Percentiles rank a stretch among this genome's conserved stretches.
Evolutionary conservation across 2,329 filamentous ascomycete genomes (phyloP).

Genomic region (Penicillium sp.): DNA sequence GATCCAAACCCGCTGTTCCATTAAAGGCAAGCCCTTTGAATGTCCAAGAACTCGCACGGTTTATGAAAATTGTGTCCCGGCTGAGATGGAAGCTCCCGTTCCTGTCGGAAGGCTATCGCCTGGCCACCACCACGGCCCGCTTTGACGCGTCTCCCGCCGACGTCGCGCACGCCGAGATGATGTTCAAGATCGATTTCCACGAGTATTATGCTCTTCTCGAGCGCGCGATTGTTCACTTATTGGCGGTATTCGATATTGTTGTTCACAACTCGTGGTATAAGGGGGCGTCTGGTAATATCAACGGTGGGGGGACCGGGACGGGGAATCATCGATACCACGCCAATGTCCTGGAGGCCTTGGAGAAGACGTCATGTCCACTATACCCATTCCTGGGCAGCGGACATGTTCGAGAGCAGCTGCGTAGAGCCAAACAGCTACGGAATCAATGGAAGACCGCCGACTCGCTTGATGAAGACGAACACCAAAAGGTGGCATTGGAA

Average conservation of each 20-base stretch:
- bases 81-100: conserved; percentile 63
- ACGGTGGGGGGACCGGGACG: conserved; percentile 5
- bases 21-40: conserved; percentile 13
- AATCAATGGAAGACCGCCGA: conserved; percentile 15
- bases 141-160: conserved; percentile 22
- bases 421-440: conserved; percentile 11
- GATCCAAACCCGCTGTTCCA: background rate
- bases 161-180: conserved; percentile 51
- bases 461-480: conserved; percentile 8
- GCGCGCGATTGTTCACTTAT: conserved; percentile 63
- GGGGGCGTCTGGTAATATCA: conserved; percentile 12
- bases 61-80: conserved; percentile 58
- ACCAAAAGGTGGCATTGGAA: conserved; percentile 38
- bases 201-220: conserved; percentile 73
- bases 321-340: conserved; percentile 61
- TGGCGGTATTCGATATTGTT: conserved; percentile 59
- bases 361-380: conserved; percentile 55
- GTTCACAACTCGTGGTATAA: conserved; percentile 38
- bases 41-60: conserved; percentile 51
- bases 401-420: conserved; percentile 55
- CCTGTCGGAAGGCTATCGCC: conserved; percentile 54
- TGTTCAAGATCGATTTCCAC: conserved; percentile 76
- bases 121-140: conserved; percentile 38
- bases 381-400: conserved; percentile 53
- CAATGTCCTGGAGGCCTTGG: conserved; percentile 62